Base-by-base conservation (phyloP, 805 yeast species). In the Teunomyces cretensis region DNA sequence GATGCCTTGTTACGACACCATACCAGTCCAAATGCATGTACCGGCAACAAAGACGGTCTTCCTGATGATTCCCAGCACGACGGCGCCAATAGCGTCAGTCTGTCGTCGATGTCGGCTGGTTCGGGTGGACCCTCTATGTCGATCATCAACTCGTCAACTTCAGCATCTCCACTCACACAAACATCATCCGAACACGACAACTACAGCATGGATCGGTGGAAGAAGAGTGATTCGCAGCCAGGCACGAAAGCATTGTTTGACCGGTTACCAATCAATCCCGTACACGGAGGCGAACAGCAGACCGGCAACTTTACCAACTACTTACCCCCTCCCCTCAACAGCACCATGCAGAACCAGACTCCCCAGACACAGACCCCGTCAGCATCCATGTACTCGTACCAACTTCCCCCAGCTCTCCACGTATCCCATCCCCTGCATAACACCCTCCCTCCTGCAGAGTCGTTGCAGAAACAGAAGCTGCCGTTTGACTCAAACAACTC, bases 1-100 rank as follows among this genome's bases (percentile, higher is more conserved):
- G 96, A 87, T 62, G 90, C 95, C 0, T 69, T 87, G 22, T 75
- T 81, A 3, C 70, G 96, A 49, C 96, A 87, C 57, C 67, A 70
- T 37, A 80, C 84, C 39, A 60, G 68, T 2, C 65, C 63, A 2
- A 64, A 68, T 45, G 76, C 73, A 0, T 72, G 76, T 42, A 30
- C 38, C 5, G 38, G n/a, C 6, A 7, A 9, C 11, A n/a, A 7
- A 17, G 38, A 33, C 13, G 37, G 14, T 13, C 27, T 13, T 6
- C 27, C 28, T 9, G 38, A 35, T 9, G 38, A 22, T 12, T 12
- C 38, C 2, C n/a, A 26, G 9, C 13, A 12, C 3, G 26, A 9
- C 1, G 24, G 12, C 28, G 2, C 12, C 28, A 11, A 26, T 11
- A 11, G 12, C 3, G 8, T 26, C 28, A 26, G 12, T 26, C 28